Evolutionary conservation across 257 asterid species (phyloP), one percentile per base, ranked within the genome.

Genomic region (Parsonsia alboflavescens): DNA sequence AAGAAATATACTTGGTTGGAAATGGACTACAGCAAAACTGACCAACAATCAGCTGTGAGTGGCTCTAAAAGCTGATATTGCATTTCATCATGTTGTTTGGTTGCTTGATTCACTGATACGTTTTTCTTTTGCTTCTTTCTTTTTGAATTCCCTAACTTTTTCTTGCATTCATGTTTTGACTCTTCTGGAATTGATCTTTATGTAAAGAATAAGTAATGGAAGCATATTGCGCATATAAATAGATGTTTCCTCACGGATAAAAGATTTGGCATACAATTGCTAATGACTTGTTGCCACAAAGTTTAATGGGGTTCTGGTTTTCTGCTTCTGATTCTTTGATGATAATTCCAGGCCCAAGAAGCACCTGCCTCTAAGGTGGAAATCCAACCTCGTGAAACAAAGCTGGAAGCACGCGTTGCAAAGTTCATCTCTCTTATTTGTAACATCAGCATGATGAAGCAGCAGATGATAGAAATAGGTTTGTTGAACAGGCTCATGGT

Each of bases 401-500:
- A 91, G 88, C 81, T 91, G 81, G 98, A 85, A 75, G 81, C 88
- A 44, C 88, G 90, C 19, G 78, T 93, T 80, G 97, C 96, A 71
- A 90, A 90, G 83, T 91, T 93, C 87, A 83, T 91, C 68, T 91
- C 97, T 71, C 96, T 90, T 80, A 88, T 93, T 74, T 93, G 97
- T 85, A 90, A 85, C 76, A 76, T 85, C 77, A 90, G 93, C 86
- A 93, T 93, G 98, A 93, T 93, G 98, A 88, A 81, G 87, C 97
- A 93, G 75, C 98, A 91, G 71, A 93, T 93, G 98, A 86, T 90
- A 84, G 98, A 93, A 82, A 91, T 93, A 86, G 97, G 97, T 91
- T 48, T 48, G 87, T 67, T 44, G 73, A 52, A 77, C 21, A 33
- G 57, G 42, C 42, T 66, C 17, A n/a, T 36, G 36, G 4, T 56